Percentiles rank a stretch among this genome's conserved stretches.
Conservation (phyloP, 2,329 filamentous ascomycete genomes). For the Pseudocercospora pini-densiflorae region DNA sequence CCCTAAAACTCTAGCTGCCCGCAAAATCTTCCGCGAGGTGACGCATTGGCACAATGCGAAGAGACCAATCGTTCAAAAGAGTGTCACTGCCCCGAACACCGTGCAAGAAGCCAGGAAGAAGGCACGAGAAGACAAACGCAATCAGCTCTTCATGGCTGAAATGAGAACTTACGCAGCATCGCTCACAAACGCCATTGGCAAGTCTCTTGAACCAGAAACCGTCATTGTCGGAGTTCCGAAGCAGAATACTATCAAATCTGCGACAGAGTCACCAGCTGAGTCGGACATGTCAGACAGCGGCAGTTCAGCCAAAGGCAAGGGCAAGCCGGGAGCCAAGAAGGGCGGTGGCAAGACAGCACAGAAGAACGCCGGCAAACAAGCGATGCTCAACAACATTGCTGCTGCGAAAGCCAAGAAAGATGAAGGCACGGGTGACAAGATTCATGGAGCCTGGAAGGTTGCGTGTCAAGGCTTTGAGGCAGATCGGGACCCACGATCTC, state of each 20-base stretch:
- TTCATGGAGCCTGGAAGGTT: slow-evolving; percentile 51
- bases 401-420: slow-evolving; percentile 48
- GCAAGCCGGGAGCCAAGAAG: slow-evolving; percentile 36
- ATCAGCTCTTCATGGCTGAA: slow-evolving; percentile 70
- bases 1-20: slow-evolving; percentile 39
- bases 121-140: slow-evolving; percentile 51
- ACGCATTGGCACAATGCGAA: slow-evolving; percentile 68
- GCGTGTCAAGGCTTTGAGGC: slow-evolving; percentile 54
- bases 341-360: slow-evolving; percentile 39
- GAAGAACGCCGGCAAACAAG: slow-evolving; percentile 47
- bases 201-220: slow-evolving; percentile 65
- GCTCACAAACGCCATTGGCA: slow-evolving; percentile 67
- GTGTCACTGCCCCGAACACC: slow-evolving; percentile 29
- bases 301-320: slow-evolving; percentile 32
- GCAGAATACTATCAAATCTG: slow-evolving; percentile 25
- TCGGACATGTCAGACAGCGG: slow-evolving; percentile 36
- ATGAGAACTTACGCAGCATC: slow-evolving; percentile 72
- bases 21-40: slow-evolving; percentile 53
- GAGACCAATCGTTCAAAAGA: slow-evolving; percentile 52
- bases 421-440: slow-evolving; percentile 45
- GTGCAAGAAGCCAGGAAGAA: slow-evolving; percentile 39
- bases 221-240: slow-evolving; percentile 55
- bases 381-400: slow-evolving; percentile 50
- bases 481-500: slow-evolving; percentile 47
- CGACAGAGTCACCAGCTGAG: slow-evolving; percentile 34